Conservation (phyloP, 306 rosid genomes). For the Biancaea sappan region DNA sequence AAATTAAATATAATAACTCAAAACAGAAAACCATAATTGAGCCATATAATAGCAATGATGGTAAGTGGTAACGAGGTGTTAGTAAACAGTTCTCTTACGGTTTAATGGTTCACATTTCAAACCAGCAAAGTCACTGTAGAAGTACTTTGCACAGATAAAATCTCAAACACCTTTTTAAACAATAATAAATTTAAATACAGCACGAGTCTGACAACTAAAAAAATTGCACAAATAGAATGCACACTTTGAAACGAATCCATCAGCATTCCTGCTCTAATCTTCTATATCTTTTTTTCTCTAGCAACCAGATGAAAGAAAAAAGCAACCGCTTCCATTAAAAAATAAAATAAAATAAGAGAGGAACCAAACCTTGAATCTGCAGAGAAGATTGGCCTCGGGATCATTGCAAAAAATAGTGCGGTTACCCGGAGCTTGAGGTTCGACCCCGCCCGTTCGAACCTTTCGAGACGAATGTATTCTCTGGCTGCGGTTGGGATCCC, state of each 20-base stretch:
- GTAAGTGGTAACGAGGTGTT: neutral
- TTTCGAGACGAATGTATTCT: slow-evolving; percentile 43
- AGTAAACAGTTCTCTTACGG: neutral
- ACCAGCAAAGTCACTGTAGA: neutral
- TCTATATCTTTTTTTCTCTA: no score
- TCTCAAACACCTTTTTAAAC: neutral
- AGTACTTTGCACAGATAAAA: neutral
- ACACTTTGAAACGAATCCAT: neutral
- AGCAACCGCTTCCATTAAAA: no score
- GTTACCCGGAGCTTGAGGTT: slow-evolving; percentile 73
- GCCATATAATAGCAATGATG: neutral
- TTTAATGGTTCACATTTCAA: neutral
- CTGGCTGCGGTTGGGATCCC: slow-evolving; percentile 32
- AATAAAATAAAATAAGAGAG: neutral
- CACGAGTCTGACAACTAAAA: no score
- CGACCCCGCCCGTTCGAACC: slow-evolving; percentile 63
- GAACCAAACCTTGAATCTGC: slow-evolving; percentile 52
- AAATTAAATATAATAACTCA: no score
- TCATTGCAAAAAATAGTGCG: slow-evolving; percentile 70
- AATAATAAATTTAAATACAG: no score
- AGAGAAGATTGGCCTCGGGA: slow-evolving; percentile 58
- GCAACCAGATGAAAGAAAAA: neutral
- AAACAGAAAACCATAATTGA: neutral
- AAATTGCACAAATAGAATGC: neutral
- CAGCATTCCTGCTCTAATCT: no score